Percentiles rank a stretch among this genome's conserved stretches.
Evolutionary conservation across 371 early-diverging fungal species (phyloP).

Genomic region (Homolaphlyctis polyrhiza): DNA sequence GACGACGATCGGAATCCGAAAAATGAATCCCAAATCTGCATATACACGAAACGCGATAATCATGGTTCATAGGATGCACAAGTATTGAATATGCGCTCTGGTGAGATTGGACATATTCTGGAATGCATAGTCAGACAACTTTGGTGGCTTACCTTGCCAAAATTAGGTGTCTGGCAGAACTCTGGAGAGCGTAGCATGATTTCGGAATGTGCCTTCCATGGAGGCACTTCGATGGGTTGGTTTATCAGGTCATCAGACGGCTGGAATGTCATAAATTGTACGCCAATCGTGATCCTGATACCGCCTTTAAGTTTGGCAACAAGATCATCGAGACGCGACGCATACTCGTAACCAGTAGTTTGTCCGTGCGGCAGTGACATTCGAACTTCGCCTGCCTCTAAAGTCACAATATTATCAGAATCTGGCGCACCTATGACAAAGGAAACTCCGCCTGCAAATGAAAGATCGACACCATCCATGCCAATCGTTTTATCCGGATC

Average conservation of each 20-base stretch:
- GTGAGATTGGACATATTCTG: background rate
- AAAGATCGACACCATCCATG: conserved; percentile 36
- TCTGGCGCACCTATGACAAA: background rate
- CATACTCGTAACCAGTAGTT: conserved; percentile 3
- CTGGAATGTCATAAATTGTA: conserved; percentile 24
- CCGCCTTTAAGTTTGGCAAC: conserved; percentile 40
- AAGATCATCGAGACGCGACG: conserved; percentile 11
- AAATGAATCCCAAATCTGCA: conserved; percentile 18
- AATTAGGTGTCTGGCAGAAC: conserved; percentile 22
- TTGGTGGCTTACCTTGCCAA: background rate
- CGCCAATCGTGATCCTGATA: conserved; percentile 29
- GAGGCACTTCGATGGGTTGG: background rate
- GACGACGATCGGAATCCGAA: conserved; percentile 59
- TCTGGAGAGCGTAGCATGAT: conserved; percentile 28
- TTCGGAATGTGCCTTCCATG: conserved; percentile 11
- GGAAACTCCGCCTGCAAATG: conserved; percentile 25
- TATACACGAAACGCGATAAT: background rate
- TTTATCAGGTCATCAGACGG: background rate
- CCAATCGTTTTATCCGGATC: conserved; percentile 33
- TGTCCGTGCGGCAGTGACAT: conserved; percentile 14
- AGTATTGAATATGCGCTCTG: background rate
- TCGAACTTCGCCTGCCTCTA: conserved; percentile 40
- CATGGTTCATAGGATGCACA: background rate
- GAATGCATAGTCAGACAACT: too few relatives aligned
- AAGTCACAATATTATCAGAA: conserved; percentile 27